A percentile compares a stretch with the other conserved stretches of the same genome.
phyloP scores from a whole-genome alignment of 2,329 filamentous ascomycete genomes.

The Fusarium verticillioides region DNA sequence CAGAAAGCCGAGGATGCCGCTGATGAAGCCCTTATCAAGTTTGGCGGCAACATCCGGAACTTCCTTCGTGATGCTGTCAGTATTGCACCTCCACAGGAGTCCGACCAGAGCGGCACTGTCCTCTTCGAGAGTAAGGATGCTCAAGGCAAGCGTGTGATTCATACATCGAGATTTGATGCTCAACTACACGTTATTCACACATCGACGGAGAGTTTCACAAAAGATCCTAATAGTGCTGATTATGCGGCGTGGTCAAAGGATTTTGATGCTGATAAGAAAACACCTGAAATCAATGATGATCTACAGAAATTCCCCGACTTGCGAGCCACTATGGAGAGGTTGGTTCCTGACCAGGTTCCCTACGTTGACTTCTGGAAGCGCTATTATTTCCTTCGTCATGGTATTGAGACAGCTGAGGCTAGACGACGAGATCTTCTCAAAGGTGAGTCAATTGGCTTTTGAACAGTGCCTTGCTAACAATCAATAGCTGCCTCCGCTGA shows the following conservation, averaged over 20 bases:
- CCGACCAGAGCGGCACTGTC: slow-evolving; percentile 68
- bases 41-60: slow-evolving; percentile 88
- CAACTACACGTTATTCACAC: slow-evolving; percentile 97
- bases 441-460: slow-evolving; percentile 65
- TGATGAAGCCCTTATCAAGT: slow-evolving; percentile 92
- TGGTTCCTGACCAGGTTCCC: slow-evolving; percentile 92
- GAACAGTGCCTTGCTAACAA: slow-evolving; percentile 20
- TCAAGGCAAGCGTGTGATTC: slow-evolving; percentile 90
- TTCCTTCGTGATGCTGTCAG: slow-evolving; percentile 92
- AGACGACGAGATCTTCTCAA: slow-evolving; percentile 89
- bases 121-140: slow-evolving; percentile 95
- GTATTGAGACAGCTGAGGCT: slow-evolving; percentile 92
- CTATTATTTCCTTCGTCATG: slow-evolving; percentile 94
- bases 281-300: slow-evolving; percentile 82
- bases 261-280: slow-evolving; percentile 87
- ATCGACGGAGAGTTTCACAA: slow-evolving; percentile 80
- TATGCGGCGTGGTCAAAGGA: slow-evolving; percentile 77
- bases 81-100: slow-evolving; percentile 77
- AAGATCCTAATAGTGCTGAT: slow-evolving; percentile 80
- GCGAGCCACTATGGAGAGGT: slow-evolving; percentile 88
- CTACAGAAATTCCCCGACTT: slow-evolving; percentile 89
- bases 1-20: slow-evolving; percentile 94
- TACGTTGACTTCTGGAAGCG: slow-evolving; percentile 92
- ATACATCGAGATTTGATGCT: slow-evolving; percentile 93
- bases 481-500: slow-evolving; percentile 72